A percentile compares a stretch with the other conserved stretches of the same genome.
phyloP scores from a whole-genome alignment of 1,284 basidiomycete species.

The Porodaedalea pini region DNA sequence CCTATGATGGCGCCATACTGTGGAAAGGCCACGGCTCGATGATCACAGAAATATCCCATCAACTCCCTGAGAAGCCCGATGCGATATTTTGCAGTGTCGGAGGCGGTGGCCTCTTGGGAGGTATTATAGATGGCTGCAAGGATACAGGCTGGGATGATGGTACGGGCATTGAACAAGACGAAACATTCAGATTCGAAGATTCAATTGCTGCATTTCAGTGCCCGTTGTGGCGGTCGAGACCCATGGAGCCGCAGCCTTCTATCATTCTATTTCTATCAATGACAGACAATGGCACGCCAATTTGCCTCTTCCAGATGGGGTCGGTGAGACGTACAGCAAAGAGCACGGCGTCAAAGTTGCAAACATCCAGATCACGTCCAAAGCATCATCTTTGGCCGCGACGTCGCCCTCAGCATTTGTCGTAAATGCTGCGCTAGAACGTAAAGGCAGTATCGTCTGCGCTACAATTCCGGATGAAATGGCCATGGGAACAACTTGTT shows the following conservation, averaged over 20 bases:
- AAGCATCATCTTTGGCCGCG: slow-evolving; percentile 68
- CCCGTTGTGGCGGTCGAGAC: slow-evolving; percentile 65
- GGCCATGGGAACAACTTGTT: slow-evolving; percentile 53
- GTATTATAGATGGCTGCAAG: slow-evolving; percentile 62
- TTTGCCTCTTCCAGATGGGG: slow-evolving; percentile 19
- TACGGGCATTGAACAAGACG: slow-evolving; percentile 30
- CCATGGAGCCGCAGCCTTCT: slow-evolving; percentile 68
- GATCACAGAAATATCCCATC: slow-evolving; percentile 55
- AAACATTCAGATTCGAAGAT: neutral
- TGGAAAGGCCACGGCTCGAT: slow-evolving; percentile 75
- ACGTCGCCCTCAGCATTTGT: slow-evolving; percentile 56
- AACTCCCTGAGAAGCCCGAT: slow-evolving; percentile 55
- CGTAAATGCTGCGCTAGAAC: slow-evolving; percentile 58
- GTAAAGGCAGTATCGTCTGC: slow-evolving; percentile 51
- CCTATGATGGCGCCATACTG: slow-evolving; percentile 62
- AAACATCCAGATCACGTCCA: slow-evolving; percentile 56
- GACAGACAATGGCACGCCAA: slow-evolving; percentile 32
- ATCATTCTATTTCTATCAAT: slow-evolving; percentile 63
- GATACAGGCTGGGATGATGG: slow-evolving; percentile 61
- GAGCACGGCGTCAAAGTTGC: slow-evolving; percentile 48
- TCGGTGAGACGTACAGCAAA: slow-evolving; percentile 27
- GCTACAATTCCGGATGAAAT: slow-evolving; percentile 64
- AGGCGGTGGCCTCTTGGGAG: slow-evolving; percentile 66
- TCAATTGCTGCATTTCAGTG: slow-evolving; percentile 37
- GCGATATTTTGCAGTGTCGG: slow-evolving; percentile 76